Base-by-base conservation (phyloP, 2,329 filamentous ascomycete species). In the Fusarium chaquense region DNA sequence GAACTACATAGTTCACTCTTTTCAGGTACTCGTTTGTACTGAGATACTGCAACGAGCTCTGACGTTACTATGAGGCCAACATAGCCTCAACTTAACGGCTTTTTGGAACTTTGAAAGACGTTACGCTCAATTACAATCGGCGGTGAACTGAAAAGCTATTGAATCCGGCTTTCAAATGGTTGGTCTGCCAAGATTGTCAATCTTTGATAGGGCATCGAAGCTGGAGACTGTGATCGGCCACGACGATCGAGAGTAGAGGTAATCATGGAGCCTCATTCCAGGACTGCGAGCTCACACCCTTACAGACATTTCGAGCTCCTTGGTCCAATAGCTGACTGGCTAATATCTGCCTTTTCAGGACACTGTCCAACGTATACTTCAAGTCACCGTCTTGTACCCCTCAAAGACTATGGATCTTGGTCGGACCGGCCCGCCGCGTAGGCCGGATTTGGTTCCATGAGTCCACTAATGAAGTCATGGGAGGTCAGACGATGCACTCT, bases 61-160 rank as follows among this genome's bases (percentile, higher is more conserved):
- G 20, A 35, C 36, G 35, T 26, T n/a, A 9, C 32, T 50, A 50
- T 66, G 60, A 66, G 63, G 63, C 60, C 53, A 55, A 10, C 59
- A 41, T 16, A 22, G 41, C 12, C 9, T 53, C 43, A 16, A 36
- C 38, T 28, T 18, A 18, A 35, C 32, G 38, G 5, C 44, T 46
- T 32, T 33, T 58, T 35, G 38, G 24, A 40, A 32, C 15, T 18
- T 22, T 38, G 26, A 36, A 51, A 18, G 50, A 61, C 45, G 62
- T 41, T 61, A 22, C 40, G 32, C 44, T 41, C 26, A 56, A 66
- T 56, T 16, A 44, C 50, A 65, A 65, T 35, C 30, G 26, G 64
- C 62, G 62, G 62, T 66, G 40, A 61, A 49, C 10, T 2, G 20
- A 6, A 20, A 15, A 36, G 16, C 15, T 41, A 26, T 41, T 28